These are phyloP conservation scores for Microthlaspi erraticum DNA, from an alignment of 345 rosid genomes.

Conservation along the genomic window DNA sequence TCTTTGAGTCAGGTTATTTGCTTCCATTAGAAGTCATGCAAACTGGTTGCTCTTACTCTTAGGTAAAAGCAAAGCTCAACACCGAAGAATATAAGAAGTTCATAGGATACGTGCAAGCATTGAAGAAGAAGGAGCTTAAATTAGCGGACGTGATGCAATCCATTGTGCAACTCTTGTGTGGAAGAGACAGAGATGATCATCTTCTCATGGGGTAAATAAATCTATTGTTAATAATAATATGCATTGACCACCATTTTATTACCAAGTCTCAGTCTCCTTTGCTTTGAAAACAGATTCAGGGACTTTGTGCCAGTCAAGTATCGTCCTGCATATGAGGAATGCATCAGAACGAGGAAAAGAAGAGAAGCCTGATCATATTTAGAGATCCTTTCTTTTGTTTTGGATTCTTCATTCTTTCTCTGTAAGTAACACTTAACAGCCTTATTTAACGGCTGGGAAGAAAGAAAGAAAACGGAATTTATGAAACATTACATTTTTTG, in stretches of 20 bases:
- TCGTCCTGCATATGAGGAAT: constrained; percentile 70
- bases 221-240: too few species aligned
- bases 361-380: constrained; percentile 30
- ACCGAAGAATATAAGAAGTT: constrained; percentile 80
- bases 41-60: neutral
- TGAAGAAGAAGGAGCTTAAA: constrained; percentile 78
- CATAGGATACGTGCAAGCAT: constrained; percentile 80
- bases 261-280: too few species aligned
- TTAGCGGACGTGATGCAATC: constrained; percentile 62
- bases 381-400: neutral
- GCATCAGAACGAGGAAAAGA: constrained; percentile 52
- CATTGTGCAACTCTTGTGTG: constrained; percentile 69
- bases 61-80: constrained; percentile 79
- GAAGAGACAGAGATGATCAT: constrained; percentile 60
- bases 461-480: constrained; percentile 11
- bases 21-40: constrained; percentile 12
- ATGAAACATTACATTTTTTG: neutral
- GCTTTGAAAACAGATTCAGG: constrained; percentile 63
- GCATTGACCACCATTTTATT: too few species aligned
- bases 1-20: constrained; percentile 24
- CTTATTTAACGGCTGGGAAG: neutral
- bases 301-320: constrained; percentile 78
- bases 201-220: constrained; percentile 77
- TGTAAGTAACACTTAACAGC: constrained; percentile 28
- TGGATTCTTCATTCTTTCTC: neutral